These are phyloP conservation scores for Populus pruinosa DNA, from an alignment of 345 rosid genomes.

Conservation along the genomic window DNA sequence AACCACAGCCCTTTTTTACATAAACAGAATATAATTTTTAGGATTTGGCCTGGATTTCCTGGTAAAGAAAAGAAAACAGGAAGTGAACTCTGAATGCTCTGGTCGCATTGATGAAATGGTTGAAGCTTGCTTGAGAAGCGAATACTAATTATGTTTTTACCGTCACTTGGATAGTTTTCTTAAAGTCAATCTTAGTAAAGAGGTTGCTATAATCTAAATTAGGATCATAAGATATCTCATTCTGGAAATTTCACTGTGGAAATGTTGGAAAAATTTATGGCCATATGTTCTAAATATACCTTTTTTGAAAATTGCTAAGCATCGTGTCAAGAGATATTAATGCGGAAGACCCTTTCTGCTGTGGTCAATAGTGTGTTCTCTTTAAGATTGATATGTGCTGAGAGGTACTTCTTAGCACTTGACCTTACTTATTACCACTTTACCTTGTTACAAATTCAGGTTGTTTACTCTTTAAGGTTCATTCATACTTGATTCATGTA, in stretches of 20 bases:
- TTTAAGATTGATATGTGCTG: neutral
- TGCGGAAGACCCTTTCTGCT: neutral
- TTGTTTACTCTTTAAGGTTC: neutral
- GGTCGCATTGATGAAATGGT: neutral
- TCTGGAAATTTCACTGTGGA: neutral
- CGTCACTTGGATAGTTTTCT: neutral
- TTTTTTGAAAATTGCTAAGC: neutral
- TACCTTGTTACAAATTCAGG: neutral
- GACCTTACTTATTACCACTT: too few relatives aligned
- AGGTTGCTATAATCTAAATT: neutral
- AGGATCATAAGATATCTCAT: neutral
- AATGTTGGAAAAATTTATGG: neutral
- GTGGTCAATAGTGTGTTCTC: neutral
- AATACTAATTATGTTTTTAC: neutral
- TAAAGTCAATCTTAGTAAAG: neutral
- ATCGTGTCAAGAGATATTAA: neutral
- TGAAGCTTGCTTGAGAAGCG: neutral
- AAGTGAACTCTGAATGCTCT: neutral
- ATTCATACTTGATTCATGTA: neutral
- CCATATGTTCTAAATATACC: neutral
- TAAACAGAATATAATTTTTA: neutral
- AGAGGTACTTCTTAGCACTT: neutral
- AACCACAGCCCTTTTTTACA: neutral
- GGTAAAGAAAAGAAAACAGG: neutral
- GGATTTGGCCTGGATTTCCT: neutral